A percentile compares a stretch with the other conserved stretches of the same genome.
Evolutionary conservation across 345 rosid genomes (phyloP).

Genomic region (Salix suchowensis): DNA sequence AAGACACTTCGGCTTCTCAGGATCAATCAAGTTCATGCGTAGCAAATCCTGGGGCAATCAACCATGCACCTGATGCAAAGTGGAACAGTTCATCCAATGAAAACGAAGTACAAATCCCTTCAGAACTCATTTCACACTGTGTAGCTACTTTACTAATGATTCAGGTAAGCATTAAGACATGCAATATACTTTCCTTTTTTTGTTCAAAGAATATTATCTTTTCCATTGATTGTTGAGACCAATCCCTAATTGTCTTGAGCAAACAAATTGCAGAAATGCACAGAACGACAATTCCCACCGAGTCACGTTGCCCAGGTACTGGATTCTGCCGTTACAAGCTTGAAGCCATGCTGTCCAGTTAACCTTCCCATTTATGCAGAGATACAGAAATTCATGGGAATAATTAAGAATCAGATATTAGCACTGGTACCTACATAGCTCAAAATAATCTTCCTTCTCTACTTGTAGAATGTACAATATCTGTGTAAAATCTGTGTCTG

Average conservation of each 20-base stretch:
- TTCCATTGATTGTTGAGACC: background rate
- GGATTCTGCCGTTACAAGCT: slow-evolving; percentile 65
- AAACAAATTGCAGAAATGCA: slow-evolving; percentile 61
- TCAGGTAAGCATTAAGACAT: slow-evolving; percentile 41
- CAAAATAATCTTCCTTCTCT: background rate
- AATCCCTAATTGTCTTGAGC: background rate
- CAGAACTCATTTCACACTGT: slow-evolving; percentile 58
- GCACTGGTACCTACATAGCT: slow-evolving; percentile 32
- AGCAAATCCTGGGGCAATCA: slow-evolving; percentile 28
- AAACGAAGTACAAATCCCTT: slow-evolving; percentile 46
- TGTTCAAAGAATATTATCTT: background rate
- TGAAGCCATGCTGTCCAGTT: slow-evolving; percentile 70
- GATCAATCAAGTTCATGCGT: slow-evolving; percentile 35
- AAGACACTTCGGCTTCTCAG: slow-evolving; percentile 23
- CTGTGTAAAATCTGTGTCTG: background rate
- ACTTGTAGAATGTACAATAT: background rate
- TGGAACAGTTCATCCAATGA: slow-evolving; percentile 25
- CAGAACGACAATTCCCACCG: slow-evolving; percentile 77
- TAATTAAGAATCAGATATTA: slow-evolving; percentile 55
- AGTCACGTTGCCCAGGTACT: slow-evolving; percentile 73
- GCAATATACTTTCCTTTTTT: background rate
- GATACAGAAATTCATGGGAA: slow-evolving; percentile 87
- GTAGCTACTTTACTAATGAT: slow-evolving; percentile 74
- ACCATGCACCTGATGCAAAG: slow-evolving; percentile 31
- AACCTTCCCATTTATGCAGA: slow-evolving; percentile 77